phyloP scores from a whole-genome alignment of 2,329 filamentous ascomycete genomes.

The Bimuria novae-zelandiae region DNA sequence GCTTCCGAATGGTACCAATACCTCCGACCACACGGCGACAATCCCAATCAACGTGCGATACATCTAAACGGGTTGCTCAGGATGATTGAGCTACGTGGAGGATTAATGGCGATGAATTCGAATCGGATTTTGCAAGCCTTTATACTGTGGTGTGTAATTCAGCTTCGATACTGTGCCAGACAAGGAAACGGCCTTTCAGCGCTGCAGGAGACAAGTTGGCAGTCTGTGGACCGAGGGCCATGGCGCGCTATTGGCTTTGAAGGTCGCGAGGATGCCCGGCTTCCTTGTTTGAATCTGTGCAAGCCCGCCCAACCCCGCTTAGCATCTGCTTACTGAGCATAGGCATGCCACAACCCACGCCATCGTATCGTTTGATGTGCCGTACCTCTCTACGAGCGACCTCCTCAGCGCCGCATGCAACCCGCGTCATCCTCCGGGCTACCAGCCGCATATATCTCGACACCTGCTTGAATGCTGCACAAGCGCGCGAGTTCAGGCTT shows the following conservation, averaged over 20 bases:
- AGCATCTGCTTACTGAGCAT: conserved; percentile 45
- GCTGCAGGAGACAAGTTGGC: not conserved
- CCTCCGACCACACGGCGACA: conserved; percentile 28
- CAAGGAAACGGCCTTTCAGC: conserved; percentile 3
- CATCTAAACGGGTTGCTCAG: conserved; percentile 40
- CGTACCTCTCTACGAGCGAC: conserved; percentile 37
- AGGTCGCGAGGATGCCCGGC: not conserved
- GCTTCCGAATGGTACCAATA: conserved; percentile 27
- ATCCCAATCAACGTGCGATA: conserved; percentile 37
- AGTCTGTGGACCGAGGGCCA: not conserved
- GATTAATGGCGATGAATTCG: conserved; percentile 37
- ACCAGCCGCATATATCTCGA: conserved; percentile 32
- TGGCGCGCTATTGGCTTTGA: not conserved
- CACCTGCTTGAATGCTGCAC: conserved; percentile 38
- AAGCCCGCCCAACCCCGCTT: conserved; percentile 26
- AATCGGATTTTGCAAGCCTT: conserved; percentile 47
- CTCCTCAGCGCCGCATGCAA: conserved; percentile 32
- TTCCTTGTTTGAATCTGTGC: conserved; percentile 11
- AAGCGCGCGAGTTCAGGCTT: conserved; percentile 32
- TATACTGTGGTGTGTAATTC: conserved; percentile 46
- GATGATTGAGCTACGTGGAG: conserved; percentile 44
- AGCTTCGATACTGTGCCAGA: not conserved
- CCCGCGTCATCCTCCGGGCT: conserved; percentile 37
- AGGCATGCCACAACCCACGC: conserved; percentile 47
- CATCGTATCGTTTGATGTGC: conserved; percentile 40